A percentile compares a stretch with the other conserved stretches of the same genome.
phyloP scores from a whole-genome alignment of 2,329 filamentous ascomycete species.

The Aspergillus calidoustus region DNA sequence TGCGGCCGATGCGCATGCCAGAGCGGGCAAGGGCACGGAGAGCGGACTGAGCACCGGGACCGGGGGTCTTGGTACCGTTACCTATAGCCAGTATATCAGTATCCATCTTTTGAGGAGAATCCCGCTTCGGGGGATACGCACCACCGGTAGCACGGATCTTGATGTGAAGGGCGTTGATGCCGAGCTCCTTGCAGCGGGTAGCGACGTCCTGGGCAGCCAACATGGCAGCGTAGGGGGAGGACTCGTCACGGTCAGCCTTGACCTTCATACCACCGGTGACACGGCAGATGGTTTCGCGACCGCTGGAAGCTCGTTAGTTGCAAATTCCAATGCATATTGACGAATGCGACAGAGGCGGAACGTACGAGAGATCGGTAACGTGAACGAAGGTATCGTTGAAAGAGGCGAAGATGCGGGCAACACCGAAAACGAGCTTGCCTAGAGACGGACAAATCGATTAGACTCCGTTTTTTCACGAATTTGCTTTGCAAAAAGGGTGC shows the following conservation, averaged over 20 bases:
- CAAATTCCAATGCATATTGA: neutral
- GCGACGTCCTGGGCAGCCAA: constrained; percentile 99
- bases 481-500: constrained; percentile 9
- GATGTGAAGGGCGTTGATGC: constrained; percentile 97
- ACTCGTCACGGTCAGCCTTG: constrained; percentile 99
- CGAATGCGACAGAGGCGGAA: constrained; percentile 19
- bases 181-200: constrained; percentile 82
- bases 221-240: constrained; percentile 99
- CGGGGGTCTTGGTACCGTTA: constrained; percentile 99
- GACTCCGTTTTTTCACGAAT: neutral
- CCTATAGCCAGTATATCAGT: constrained; percentile 52
- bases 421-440: constrained; percentile 98
- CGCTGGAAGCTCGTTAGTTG: constrained; percentile 61
- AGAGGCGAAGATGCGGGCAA: constrained; percentile 96
- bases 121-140: constrained; percentile 50
- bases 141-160: constrained; percentile 99
- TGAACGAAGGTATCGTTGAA: constrained; percentile 96
- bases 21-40: constrained; percentile 98
- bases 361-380: constrained; percentile 96
- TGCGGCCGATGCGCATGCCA: constrained; percentile 99
- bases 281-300: constrained; percentile 99
- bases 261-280: constrained; percentile 99
- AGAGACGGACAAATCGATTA: constrained; percentile 23
- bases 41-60: constrained; percentile 97
- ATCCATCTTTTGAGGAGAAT: neutral